phyloP scores from a whole-genome alignment of 371 early-diverging fungal species.

The Mucor sp. region DNA sequence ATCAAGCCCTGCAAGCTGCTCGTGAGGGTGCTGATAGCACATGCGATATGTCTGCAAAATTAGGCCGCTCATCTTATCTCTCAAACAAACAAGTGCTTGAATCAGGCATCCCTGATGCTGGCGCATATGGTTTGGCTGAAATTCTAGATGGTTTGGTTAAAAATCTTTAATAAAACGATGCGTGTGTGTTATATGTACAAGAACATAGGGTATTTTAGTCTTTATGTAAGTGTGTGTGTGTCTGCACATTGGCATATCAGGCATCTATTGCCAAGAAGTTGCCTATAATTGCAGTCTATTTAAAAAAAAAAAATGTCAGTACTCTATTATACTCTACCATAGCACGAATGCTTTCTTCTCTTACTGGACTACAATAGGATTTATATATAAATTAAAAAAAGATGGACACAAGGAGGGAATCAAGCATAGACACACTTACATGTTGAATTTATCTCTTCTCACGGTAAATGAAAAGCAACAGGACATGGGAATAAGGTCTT shows the following conservation, averaged over 20 bases:
- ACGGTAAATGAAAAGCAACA: slow-evolving; percentile 92
- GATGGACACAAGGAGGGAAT: neutral
- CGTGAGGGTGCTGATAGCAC: slow-evolving; percentile 62
- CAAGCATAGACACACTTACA: slow-evolving; percentile 29
- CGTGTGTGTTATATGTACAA: neutral
- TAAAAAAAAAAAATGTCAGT: neutral
- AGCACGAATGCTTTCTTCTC: neutral
- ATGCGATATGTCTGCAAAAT: slow-evolving; percentile 54
- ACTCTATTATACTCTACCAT: too few relatives aligned
- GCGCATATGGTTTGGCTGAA: slow-evolving; percentile 66
- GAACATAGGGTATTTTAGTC: neutral
- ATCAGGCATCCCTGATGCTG: slow-evolving; percentile 65
- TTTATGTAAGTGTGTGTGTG: neutral
- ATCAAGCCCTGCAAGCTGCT: slow-evolving; percentile 59
- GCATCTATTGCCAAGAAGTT: slow-evolving; percentile 70
- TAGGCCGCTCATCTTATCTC: slow-evolving; percentile 77
- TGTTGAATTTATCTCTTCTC: slow-evolving; percentile 83
- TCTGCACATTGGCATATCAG: neutral
- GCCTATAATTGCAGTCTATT: slow-evolving; percentile 68
- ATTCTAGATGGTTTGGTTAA: slow-evolving; percentile 54
- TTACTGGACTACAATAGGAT: slow-evolving; percentile 28
- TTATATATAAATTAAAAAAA: neutral
- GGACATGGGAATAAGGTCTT: slow-evolving; percentile 47
- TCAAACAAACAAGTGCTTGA: slow-evolving; percentile 49
- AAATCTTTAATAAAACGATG: neutral